Conservation (phyloP, 1,284 basidiomycete species). For the Ustilago tritici region DNA sequence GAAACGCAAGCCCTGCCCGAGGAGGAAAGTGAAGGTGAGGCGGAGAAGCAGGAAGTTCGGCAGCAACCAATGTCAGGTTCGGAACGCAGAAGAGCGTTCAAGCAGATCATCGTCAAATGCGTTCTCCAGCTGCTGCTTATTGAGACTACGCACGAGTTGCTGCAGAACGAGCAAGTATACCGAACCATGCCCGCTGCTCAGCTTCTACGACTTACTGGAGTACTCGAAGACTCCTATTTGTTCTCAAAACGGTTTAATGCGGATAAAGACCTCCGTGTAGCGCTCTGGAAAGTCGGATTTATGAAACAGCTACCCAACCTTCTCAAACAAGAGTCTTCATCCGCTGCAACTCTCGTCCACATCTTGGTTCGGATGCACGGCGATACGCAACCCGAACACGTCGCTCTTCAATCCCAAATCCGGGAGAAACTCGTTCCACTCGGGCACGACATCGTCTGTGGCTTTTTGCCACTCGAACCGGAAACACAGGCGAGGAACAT, state of each 20-base stretch:
- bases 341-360: conserved; percentile 93
- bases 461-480: conserved; percentile 88
- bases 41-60: background rate
- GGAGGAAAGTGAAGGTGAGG: background rate
- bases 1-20: conserved; percentile 4
- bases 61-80: conserved; percentile 72
- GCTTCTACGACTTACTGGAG: conserved; percentile 89
- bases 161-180: conserved; percentile 81
- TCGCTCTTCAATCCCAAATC: conserved; percentile 83
- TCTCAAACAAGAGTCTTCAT: conserved; percentile 96
- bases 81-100: conserved; percentile 90
- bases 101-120: conserved; percentile 99
- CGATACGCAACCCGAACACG: conserved; percentile 86
- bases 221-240: conserved; percentile 95
- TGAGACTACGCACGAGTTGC: conserved; percentile 94
- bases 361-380: conserved; percentile 93
- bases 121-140: conserved; percentile 96
- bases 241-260: conserved; percentile 98
- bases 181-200: conserved; percentile 93
- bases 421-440: conserved; percentile 91
- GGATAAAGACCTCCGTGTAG: conserved; percentile 95
- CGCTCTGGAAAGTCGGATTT: conserved; percentile 99
- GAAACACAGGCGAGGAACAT: conserved; percentile 97
- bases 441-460: conserved; percentile 87
- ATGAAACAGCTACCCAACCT: conserved; percentile 99